Base-by-base conservation (phyloP, 352 stramenopile genomes). In the Pythium apleroticum region DNA sequence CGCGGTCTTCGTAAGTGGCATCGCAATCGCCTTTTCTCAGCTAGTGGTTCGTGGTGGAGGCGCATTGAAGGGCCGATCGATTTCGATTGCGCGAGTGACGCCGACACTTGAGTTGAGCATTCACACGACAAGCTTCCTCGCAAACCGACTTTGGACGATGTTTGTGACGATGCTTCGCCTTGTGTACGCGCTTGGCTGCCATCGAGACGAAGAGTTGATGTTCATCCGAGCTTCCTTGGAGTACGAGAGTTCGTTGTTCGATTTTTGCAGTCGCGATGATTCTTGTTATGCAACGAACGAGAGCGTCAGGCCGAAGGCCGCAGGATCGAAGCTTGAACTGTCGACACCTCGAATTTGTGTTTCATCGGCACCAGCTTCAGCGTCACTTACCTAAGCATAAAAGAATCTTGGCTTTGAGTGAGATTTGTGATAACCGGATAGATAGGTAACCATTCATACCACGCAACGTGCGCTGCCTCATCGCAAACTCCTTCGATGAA, bases 201-300 rank as follows among this genome's bases (percentile, higher is more conserved):
- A 43, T 22, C 57, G 22, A 30, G 43, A 43, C 28, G 30, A 63
- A 11, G 41, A 63, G 45, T 3, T 63, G 41, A 25, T 63, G 41
- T 37, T 55, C 7, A 53, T 63, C 28, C 27, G 35, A 28, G 57
- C 8, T 9, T 56, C 25, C 24, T 37, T 56, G 24, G 9, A 30
- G 49, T 56, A 56, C 49, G 24, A 39, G 6, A 56, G 49, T 20
- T 28, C n/a, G 14, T 56, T 24, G 27, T 41, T 41, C 14, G 35
- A 19, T 41, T 41, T 41, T 12, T 41, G 35, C 35, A 41, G 35
- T 19, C 35, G 35, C 10, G 35, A 41, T 12, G 35, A 41, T 19
- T 15, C 10, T 17, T 41, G 5, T 5, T 4, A 15, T 19, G 35
- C 6, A 19, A 5, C 35, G 35, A 41, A 1, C 15, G 35, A 15